These are phyloP conservation scores for Begonia peltatifolia DNA, from an alignment of 306 rosid species.

Conservation along the genomic window DNA sequence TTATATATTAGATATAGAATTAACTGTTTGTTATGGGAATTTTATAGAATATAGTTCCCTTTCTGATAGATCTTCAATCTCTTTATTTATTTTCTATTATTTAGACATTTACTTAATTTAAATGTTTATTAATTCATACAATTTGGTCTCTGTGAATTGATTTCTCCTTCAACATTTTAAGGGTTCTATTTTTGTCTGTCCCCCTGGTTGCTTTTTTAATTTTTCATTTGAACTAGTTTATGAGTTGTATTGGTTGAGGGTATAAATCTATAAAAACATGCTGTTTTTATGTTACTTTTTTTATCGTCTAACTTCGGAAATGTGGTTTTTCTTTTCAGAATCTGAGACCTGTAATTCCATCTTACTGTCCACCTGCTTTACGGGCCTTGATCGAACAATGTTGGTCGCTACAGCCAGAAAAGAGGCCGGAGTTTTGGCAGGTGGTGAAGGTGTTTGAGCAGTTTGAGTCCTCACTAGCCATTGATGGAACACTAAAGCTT, in stretches of 20 bases:
- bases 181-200: no score
- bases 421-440: constrained; percentile 90
- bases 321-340: constrained; percentile 32
- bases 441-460: constrained; percentile 73
- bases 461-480: constrained; percentile 56
- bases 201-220: no score
- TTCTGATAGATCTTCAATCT: not conserved
- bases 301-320: no score
- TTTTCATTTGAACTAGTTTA: no score
- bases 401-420: constrained; percentile 67
- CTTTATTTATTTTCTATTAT: not conserved
- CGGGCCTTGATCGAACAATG: constrained; percentile 78
- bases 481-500: constrained; percentile 50
- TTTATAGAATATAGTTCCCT: no score
- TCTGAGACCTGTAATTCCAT: constrained; percentile 55
- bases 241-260: no score
- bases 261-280: no score
- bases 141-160: no score
- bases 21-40: no score
- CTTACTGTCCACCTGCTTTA: constrained; percentile 53
- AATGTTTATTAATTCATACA: not conserved
- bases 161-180: no score
- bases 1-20: no score
- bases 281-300: no score
- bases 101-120: not conserved